A percentile compares a stretch with the other conserved stretches of the same genome.
phyloP scores from a whole-genome alignment of 306 rosid genomes.

The Cyclanthera cordifolia region DNA sequence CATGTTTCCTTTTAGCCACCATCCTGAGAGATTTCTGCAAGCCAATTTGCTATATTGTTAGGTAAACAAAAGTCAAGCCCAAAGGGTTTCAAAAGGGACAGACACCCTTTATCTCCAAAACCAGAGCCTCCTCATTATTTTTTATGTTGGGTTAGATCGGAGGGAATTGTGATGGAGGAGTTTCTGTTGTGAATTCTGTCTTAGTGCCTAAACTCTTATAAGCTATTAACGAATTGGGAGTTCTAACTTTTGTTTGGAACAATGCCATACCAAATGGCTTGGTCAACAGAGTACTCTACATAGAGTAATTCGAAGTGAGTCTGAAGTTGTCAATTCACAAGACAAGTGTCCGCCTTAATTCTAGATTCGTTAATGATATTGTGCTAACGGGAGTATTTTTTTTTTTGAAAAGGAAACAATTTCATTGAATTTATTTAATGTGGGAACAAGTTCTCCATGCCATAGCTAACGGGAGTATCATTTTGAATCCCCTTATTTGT shows the following conservation, averaged over 20 bases:
- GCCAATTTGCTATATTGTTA: neutral
- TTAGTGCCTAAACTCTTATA: neutral
- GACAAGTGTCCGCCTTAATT: neutral
- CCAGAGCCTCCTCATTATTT: neutral
- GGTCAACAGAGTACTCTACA: neutral
- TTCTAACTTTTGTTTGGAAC: neutral
- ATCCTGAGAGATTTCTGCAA: neutral
- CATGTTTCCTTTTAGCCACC: neutral
- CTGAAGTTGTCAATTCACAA: neutral
- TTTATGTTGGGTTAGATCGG: neutral
- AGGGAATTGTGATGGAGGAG: neutral
- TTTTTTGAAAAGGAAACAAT: too few species aligned
- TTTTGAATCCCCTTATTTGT: too few species aligned
- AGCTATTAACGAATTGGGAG: neutral
- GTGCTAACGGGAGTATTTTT: neutral
- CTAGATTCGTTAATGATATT: neutral
- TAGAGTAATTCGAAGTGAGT: neutral
- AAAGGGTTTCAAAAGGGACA: neutral
- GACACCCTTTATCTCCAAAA: neutral
- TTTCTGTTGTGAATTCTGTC: neutral
- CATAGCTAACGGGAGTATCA: neutral
- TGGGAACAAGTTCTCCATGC: too few species aligned
- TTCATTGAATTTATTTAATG: too few species aligned
- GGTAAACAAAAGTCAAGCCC: neutral
- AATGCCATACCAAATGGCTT: neutral